A percentile compares a stretch with the other conserved stretches of the same genome.
Conservation (phyloP, 1,139 yeast genomes). For the Protomyces inundatus region DNA sequence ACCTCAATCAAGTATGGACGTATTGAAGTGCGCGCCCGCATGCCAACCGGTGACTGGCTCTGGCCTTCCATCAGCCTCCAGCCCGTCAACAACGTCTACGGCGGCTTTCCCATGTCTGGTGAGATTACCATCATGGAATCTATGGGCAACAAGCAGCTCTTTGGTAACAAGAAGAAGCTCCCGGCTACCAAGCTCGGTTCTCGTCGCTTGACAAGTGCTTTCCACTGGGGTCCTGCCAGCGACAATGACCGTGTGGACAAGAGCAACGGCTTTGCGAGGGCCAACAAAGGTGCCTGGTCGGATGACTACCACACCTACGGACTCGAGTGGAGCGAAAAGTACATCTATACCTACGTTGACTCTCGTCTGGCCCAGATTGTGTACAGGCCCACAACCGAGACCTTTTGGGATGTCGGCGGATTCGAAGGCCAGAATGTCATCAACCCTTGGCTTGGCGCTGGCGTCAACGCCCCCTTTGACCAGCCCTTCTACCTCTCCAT, state of each 20-base stretch:
- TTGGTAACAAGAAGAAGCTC: slow-evolving; percentile 4
- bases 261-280: slow-evolving; percentile 10
- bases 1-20: slow-evolving; percentile 27
- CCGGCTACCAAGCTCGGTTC: slow-evolving; percentile 25
- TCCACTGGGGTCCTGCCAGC: slow-evolving; percentile 30
- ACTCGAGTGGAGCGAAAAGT: slow-evolving; percentile 30
- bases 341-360: slow-evolving; percentile 30
- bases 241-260: slow-evolving; percentile 24
- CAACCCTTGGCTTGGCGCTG: slow-evolving; percentile 29
- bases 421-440: slow-evolving; percentile 15
- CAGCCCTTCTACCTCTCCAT: slow-evolving; percentile 30
- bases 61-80: slow-evolving; percentile 32
- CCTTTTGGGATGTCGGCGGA: slow-evolving; percentile 9
- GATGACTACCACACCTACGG: slow-evolving; percentile 29
- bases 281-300: slow-evolving; percentile 16
- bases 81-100: slow-evolving; percentile 28
- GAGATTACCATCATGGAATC: slow-evolving; percentile 30
- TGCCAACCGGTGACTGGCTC: slow-evolving; percentile 31
- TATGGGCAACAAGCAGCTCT: slow-evolving; percentile 23
- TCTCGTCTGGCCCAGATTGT: slow-evolving; percentile 29
- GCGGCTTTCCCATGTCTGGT: slow-evolving; percentile 31
- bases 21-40: slow-evolving; percentile 29
- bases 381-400: slow-evolving; percentile 18
- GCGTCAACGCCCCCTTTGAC: slow-evolving; percentile 29
- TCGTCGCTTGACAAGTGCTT: slow-evolving; percentile 25